A percentile compares a stretch with the other conserved stretches of the same genome.
phyloP scores from a whole-genome alignment of 2,329 filamentous ascomycete genomes.

The Cladophialophora immunda region DNA sequence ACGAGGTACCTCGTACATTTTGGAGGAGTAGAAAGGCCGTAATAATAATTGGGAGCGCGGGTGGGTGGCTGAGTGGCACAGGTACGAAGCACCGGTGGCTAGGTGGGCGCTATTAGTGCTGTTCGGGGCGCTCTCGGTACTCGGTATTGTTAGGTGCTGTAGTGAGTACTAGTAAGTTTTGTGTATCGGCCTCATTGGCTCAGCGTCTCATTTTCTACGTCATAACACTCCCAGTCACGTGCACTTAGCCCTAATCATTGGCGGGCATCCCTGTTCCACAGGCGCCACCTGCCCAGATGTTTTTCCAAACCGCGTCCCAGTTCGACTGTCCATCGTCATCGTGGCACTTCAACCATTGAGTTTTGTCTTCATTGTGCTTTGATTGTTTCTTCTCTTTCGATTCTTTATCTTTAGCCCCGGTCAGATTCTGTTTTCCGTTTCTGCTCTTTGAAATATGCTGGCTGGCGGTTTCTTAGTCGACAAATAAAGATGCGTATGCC shows the following conservation, averaged over 20 bases:
- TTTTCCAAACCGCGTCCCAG: background rate
- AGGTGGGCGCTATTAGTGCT: too few species aligned
- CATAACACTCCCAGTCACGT: background rate
- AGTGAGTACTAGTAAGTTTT: too few species aligned
- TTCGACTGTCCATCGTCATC: background rate
- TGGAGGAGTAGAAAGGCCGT: too few species aligned
- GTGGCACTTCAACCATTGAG: background rate
- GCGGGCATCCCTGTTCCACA: background rate
- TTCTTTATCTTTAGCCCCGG: background rate
- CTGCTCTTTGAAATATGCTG: slow-evolving; percentile 1
- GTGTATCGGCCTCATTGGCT: background rate
- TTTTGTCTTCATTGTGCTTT: background rate
- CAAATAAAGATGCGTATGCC: slow-evolving; percentile 32
- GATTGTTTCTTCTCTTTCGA: slow-evolving; percentile 6
- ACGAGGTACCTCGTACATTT: too few species aligned
- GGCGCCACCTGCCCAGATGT: background rate
- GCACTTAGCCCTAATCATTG: background rate
- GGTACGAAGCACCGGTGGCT: too few species aligned
- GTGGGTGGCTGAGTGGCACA: too few species aligned
- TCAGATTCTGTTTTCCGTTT: background rate
- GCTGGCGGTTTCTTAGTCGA: background rate
- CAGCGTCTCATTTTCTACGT: background rate
- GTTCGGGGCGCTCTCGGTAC: too few species aligned
- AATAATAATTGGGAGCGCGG: too few species aligned
- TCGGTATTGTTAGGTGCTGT: too few species aligned